These are phyloP conservation scores for Pyricularia grisea DNA, from an alignment of 2,329 filamentous ascomycete genomes.

Conservation along the genomic window DNA sequence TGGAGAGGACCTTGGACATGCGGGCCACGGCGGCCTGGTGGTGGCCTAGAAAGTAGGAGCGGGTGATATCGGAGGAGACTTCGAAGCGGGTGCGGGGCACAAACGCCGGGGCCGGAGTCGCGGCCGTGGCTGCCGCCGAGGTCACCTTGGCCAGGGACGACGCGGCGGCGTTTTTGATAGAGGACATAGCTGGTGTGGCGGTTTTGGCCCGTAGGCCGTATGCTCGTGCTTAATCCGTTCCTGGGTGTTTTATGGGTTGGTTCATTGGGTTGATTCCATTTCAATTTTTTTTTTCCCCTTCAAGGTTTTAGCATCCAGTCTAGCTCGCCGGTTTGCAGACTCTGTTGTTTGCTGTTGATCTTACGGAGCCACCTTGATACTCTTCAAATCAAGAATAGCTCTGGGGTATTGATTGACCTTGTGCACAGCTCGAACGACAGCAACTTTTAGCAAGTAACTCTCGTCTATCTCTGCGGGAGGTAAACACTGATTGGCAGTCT, in stretches of 20 bases:
- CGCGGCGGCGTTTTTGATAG: background rate
- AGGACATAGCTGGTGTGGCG: background rate
- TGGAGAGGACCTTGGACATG: constrained; percentile 73
- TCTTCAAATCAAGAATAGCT: background rate
- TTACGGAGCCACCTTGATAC: background rate
- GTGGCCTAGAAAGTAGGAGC: constrained; percentile 92
- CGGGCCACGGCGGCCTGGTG: constrained; percentile 72
- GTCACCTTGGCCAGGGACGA: background rate
- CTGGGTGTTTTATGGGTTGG: background rate
- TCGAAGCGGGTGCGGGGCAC: constrained; percentile 66
- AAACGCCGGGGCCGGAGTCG: constrained; percentile 38
- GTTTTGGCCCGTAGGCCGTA: background rate
- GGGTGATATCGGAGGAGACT: constrained; percentile 62
- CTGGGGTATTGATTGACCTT: no score
- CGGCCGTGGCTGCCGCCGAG: constrained; percentile 1
- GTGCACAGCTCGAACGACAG: background rate
- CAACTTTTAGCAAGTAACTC: background rate
- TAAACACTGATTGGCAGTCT: background rate
- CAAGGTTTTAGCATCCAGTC: background rate
- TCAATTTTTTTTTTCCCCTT: background rate
- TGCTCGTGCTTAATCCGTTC: background rate
- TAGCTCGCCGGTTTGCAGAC: background rate
- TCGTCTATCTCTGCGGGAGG: background rate
- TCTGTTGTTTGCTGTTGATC: background rate
- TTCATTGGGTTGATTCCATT: background rate